phyloP scores from a whole-genome alignment of 257 asterid species.

The Fraxinus pennsylvanica region DNA sequence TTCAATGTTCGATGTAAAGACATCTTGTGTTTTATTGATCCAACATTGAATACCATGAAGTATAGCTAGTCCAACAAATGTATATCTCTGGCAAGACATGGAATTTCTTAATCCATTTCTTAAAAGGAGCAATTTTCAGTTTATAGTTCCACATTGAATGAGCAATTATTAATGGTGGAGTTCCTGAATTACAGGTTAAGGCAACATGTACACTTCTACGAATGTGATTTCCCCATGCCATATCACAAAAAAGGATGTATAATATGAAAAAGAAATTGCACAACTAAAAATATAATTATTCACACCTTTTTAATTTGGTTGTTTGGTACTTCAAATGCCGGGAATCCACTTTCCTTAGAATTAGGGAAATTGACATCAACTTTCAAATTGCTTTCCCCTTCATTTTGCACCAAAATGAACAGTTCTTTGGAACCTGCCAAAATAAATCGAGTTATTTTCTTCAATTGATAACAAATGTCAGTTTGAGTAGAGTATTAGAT shows the following conservation, averaged over 20 bases:
- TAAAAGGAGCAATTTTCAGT: background rate
- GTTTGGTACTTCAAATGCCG: slow-evolving; percentile 40
- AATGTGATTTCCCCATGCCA: slow-evolving; percentile 16
- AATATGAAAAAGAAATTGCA: slow-evolving; percentile 2
- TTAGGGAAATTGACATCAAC: slow-evolving; percentile 43
- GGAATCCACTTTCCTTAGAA: slow-evolving; percentile 24
- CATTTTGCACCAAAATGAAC: slow-evolving; percentile 54
- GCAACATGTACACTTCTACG: background rate
- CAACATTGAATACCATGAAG: background rate
- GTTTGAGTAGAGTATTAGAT: background rate
- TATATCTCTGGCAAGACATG: background rate
- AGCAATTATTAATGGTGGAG: background rate
- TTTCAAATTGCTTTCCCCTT: slow-evolving; percentile 48
- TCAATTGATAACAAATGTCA: slow-evolving; percentile 4
- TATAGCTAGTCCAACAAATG: background rate
- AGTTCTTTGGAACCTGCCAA: slow-evolving; percentile 45
- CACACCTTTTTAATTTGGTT: slow-evolving; percentile 48
- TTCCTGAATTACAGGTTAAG: background rate
- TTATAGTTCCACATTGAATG: background rate
- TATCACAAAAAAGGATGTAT: slow-evolving; percentile 17
- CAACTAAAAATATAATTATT: slow-evolving; percentile 18
- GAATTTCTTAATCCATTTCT: background rate
- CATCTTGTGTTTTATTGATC: background rate
- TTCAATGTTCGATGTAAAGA: background rate
- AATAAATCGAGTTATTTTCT: slow-evolving; percentile 20